Percentiles rank a stretch among this genome's conserved stretches.
These are phyloP conservation scores for Phalaenopsis aphrodite DNA, from an alignment of 106 monocot species.

Conservation along the genomic window DNA sequence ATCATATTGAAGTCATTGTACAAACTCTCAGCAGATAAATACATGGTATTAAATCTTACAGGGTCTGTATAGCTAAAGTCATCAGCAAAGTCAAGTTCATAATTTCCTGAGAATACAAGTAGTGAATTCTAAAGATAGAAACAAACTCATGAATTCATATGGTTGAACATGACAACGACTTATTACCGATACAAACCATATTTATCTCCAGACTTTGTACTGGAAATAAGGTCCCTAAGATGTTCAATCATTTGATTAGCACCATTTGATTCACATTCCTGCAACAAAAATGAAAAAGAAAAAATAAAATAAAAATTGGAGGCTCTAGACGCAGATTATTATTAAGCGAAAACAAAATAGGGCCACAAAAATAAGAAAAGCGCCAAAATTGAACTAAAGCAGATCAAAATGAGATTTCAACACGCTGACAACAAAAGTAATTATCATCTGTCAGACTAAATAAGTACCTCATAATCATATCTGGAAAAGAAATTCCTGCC, in stretches of 20 bases:
- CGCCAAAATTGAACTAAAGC: background rate
- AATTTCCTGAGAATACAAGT: constrained; percentile 47
- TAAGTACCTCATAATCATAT: constrained; percentile 96
- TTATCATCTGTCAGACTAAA: background rate
- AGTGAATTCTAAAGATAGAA: background rate
- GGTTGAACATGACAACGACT: background rate
- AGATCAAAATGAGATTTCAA: constrained; percentile 1
- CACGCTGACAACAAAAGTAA: background rate
- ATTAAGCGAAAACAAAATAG: background rate
- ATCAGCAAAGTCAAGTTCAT: constrained; percentile 84
- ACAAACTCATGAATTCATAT: background rate
- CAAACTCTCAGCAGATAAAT: background rate
- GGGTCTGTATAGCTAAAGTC: constrained; percentile 92
- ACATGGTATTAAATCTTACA: constrained; percentile 24
- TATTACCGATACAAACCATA: constrained; percentile 37
- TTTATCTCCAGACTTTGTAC: constrained; percentile 49
- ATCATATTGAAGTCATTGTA: background rate
- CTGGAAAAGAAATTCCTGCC: constrained; percentile 97
- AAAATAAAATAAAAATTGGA: background rate
- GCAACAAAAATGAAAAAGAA: background rate
- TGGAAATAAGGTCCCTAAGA: constrained; percentile 62
- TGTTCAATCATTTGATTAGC: constrained; percentile 80
- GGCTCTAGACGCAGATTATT: background rate
- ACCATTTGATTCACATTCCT: constrained; percentile 90
- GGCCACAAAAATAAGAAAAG: background rate